Base-by-base conservation (phyloP, 345 rosid species). In the Alliaria petiolata region DNA sequence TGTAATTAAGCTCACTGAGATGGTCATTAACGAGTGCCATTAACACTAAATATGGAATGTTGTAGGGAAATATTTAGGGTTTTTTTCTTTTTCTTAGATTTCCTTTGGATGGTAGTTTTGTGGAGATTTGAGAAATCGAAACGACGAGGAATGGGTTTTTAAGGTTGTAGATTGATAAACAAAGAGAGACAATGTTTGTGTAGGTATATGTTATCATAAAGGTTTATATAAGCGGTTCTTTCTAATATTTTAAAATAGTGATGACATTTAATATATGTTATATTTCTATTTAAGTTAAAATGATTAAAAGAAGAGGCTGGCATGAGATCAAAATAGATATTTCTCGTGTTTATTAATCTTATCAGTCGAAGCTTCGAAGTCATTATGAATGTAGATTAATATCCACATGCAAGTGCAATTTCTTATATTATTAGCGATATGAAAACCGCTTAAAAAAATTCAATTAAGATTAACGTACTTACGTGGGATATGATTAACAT, bases 21-120 rank as follows among this genome's bases (percentile, higher is more conserved):
- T 62, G 64, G 39, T 63, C 60, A n/a, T 73, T 65, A 56, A 65
- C 33, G 59, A 45, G 65, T 35, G 77, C 25, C 71, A 73, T 73
- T 53, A 45, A 14, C n/a, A 34, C 15, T 63, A 44, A 15, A 12
- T 63, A 54, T 36, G 44, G 10, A 26, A 38, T 62, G 30, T 50
- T 71, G 1, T 4, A 17, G 15, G 42, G 71, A 43, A 42, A 40
- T 20, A 6, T 35, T 6, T 45, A 57, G 45, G 25, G 43, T 1
- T 52, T 52, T 3, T 10, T 54, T 10, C 13, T 9, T 28, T 11
- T 30, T 40, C 6, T 54, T 43, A 2, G 57, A 8, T 45, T 46
- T 40, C 8, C 9, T 54, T 42, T 40, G 62, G 17, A 45, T 11
- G 42, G 7, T 16, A 35, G n/a, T n/a, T n/a, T n/a, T 62, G 16